These are phyloP conservation scores for Ambrosia hybrid DNA, from an alignment of 140 eudicot genomes.

Conservation along the genomic window DNA sequence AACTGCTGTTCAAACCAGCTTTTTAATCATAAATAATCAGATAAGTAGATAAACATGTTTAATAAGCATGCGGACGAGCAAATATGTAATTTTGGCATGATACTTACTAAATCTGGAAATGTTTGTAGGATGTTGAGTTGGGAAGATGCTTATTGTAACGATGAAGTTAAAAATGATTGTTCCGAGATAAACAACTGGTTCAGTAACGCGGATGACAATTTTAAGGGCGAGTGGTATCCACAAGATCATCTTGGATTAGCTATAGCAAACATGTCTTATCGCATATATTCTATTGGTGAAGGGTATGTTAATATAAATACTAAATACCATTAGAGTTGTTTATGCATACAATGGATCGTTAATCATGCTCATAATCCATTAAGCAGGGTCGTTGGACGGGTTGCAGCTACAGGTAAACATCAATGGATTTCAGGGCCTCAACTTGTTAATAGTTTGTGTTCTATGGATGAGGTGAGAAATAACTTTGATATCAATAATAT, in stretches of 20 bases:
- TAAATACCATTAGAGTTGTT: not conserved
- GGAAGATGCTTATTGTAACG: constrained; percentile 77
- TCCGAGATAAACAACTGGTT: constrained; percentile 42
- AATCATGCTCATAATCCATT: constrained; percentile 1
- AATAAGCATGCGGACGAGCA: not conserved
- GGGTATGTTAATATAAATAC: constrained; percentile 52
- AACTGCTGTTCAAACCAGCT: too few species aligned
- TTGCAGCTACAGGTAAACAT: constrained; percentile 77
- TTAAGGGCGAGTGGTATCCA: constrained; percentile 38
- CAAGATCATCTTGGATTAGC: constrained; percentile 70
- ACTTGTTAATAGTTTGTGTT: constrained; percentile 38
- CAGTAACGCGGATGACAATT: constrained; percentile 33
- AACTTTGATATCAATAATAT: not conserved
- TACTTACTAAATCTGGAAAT: constrained; percentile 9
- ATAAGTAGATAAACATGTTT: too few species aligned
- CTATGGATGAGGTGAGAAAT: constrained; percentile 56
- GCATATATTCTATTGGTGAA: constrained; percentile 78
- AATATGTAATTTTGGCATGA: not conserved
- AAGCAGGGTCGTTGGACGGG: constrained; percentile 76
- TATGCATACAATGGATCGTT: not conserved
- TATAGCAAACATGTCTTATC: constrained; percentile 79
- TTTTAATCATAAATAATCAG: not conserved
- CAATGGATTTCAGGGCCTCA: constrained; percentile 64
- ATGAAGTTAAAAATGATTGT: constrained; percentile 31
- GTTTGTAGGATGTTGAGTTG: constrained; percentile 68